phyloP scores from a whole-genome alignment of 2,329 filamentous ascomycete genomes.

The Penicillium sp. region DNA sequence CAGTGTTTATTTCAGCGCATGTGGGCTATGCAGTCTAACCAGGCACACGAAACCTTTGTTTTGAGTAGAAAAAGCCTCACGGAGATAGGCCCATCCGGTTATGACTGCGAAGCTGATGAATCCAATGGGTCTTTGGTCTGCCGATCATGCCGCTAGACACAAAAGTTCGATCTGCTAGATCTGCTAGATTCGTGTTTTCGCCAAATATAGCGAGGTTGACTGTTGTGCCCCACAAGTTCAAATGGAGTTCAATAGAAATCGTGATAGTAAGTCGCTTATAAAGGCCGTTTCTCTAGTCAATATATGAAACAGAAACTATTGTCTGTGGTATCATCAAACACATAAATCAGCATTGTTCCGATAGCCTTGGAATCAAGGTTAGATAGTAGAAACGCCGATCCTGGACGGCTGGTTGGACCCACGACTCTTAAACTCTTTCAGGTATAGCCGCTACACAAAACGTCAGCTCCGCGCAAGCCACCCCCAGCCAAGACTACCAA shows the following conservation, averaged over 20 bases:
- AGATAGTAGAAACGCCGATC: background rate
- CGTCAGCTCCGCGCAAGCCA: slow-evolving; percentile 3
- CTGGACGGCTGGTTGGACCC: background rate
- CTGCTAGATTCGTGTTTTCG: background rate
- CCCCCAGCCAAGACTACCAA: background rate
- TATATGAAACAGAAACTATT: no score
- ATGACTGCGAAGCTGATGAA: background rate
- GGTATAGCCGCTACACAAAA: background rate
- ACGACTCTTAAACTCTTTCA: background rate
- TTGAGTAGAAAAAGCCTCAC: background rate
- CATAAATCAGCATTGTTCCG: background rate
- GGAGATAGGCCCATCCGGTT: background rate
- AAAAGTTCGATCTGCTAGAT: background rate
- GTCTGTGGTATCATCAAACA: no score
- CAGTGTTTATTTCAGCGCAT: background rate
- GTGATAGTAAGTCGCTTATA: no score
- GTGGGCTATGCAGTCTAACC: no score
- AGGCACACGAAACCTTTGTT: background rate
- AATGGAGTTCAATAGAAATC: no score
- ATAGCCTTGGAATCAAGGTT: background rate
- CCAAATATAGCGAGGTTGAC: background rate
- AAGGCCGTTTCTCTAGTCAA: no score
- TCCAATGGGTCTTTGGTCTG: background rate
- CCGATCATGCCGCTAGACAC: background rate
- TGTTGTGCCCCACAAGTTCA: no score